Conservation (phyloP, 164 flowering plant species). For the Umbellularia californica region DNA sequence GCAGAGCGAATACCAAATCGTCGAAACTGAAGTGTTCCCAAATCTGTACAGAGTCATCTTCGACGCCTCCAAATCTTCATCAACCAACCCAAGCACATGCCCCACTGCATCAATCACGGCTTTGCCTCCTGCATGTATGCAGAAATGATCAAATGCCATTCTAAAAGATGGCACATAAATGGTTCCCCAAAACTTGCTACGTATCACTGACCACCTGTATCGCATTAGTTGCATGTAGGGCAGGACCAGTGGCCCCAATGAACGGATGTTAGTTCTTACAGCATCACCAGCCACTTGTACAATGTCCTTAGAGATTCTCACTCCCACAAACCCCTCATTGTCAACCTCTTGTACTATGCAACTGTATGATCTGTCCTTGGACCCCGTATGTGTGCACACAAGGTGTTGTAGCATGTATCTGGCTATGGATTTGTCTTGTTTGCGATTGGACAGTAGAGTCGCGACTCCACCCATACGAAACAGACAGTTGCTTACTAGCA, state of each 20-base stretch:
- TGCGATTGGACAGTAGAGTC: conserved; percentile 27
- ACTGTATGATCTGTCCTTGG: conserved; percentile 19
- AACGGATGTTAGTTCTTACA: conserved; percentile 23
- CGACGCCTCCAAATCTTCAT: conserved; percentile 13
- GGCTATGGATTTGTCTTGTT: conserved; percentile 22
- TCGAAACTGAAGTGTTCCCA: conserved; percentile 14
- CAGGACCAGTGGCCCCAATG: conserved; percentile 34
- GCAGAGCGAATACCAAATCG: conserved; percentile 12
- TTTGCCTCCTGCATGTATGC: conserved; percentile 20
- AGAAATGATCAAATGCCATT: conserved; percentile 11
- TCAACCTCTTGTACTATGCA: conserved; percentile 30
- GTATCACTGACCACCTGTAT: conserved; percentile 17
- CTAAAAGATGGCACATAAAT: conserved; percentile 8
- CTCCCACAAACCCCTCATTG: conserved; percentile 24
- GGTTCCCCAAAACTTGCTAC: conserved; percentile 1
- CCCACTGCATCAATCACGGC: conserved; percentile 12
- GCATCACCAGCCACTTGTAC: conserved; percentile 30
- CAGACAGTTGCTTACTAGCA: conserved; percentile 50
- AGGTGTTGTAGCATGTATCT: conserved; percentile 35
- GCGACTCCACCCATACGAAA: conserved; percentile 55
- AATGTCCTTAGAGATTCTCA: conserved; percentile 27
- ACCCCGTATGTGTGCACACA: conserved; percentile 28
- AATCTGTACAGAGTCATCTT: conserved; percentile 17
- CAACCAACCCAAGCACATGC: conserved; percentile 8
- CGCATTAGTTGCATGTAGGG: conserved; percentile 29